Evolutionary conservation across 2,329 filamentous ascomycete genomes (phyloP).

Genomic region (Fusarium irregulare): DNA sequence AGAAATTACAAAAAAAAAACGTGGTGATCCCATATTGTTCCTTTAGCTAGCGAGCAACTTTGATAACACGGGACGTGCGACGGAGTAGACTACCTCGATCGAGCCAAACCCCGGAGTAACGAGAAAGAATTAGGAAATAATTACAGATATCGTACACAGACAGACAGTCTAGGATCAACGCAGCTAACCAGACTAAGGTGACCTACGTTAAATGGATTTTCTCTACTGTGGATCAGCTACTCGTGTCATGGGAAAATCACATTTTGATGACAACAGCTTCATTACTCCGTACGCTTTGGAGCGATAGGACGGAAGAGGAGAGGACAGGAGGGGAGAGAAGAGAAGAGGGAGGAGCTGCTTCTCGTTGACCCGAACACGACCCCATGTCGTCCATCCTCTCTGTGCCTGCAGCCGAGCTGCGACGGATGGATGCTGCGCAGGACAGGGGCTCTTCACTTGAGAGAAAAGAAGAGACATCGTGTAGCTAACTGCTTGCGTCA

Average conservation of each 20-base stretch:
- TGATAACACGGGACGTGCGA: slow-evolving; percentile 27
- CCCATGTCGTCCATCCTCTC: neutral
- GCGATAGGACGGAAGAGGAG: neutral
- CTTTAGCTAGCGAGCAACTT: slow-evolving; percentile 7
- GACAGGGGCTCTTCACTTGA: slow-evolving; percentile 19
- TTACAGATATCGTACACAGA: neutral
- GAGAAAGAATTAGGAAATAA: slow-evolving; percentile 17
- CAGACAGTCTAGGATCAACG: slow-evolving; percentile 16
- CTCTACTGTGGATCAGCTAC: slow-evolving; percentile 16
- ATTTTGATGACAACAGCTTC: slow-evolving; percentile 3
- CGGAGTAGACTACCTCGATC: slow-evolving; percentile 23
- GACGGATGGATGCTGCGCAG: neutral
- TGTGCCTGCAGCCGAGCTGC: slow-evolving; percentile 11
- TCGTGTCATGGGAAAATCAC: slow-evolving; percentile 25
- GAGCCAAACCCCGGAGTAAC: slow-evolving; percentile 22
- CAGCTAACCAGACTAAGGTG: neutral
- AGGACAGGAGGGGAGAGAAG: neutral
- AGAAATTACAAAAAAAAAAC: slow-evolving; percentile 30
- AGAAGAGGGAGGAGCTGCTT: neutral
- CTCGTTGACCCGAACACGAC: slow-evolving; percentile 22
- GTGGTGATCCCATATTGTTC: slow-evolving; percentile 19
- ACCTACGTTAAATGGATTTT: neutral
- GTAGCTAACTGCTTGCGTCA: neutral
- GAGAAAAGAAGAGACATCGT: neutral
- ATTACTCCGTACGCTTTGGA: neutral